Evolutionary conservation across 2,329 filamentous ascomycete genomes (phyloP), one percentile per base, ranked within the genome.

Genomic region (Rutstroemia sp.): DNA sequence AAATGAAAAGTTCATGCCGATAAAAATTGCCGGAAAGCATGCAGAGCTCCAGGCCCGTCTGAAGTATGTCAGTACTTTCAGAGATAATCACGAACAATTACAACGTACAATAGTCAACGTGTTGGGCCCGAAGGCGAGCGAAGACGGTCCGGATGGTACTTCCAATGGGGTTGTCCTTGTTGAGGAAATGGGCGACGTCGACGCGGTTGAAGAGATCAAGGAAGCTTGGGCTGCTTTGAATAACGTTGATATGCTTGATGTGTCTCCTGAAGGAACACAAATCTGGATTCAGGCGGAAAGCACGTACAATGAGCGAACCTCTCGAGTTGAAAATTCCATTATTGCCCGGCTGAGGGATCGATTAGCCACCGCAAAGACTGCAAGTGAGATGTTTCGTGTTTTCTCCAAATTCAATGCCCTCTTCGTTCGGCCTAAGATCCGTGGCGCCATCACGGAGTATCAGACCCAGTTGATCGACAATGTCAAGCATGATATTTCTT

Each of bases 381-480:
- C 94, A 42, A 97, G 95, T 69, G 95, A 99, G 73, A 99, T 99
- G 94, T 99, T 99, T 72, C 88, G 95, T 54, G 94, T 99, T 60
- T 99, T 99, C 71, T 97, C 94, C 53, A 97, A 97, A 71, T 99
- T 99, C 81, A 99, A 99, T 70, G 94, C 94, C 2, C 85, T 99
- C 30, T 95, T 99, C 65, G 92, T 99, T 56, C 85, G 94, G 58
- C 94, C 94, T n/a, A 99, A 99, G 79, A 97, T 99, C 74, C 87
- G 94, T 63, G 92, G 95, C 63, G 95, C 94, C 55, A 99, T 99
- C 67, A 89, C 91, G 45, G 92, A 99, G 74, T 99, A 99, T 70
- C 94, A 99, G 72, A 94, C 92, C 4, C 92, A 96, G 72, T 84
- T 99, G 37, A 96, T 99, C 71, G 92, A 96, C 66, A 96, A 95